Evolutionary conservation across 1,139 yeast genomes (phyloP), one percentile per base, ranked within the genome.

Genomic region (Casaregolazyma lundiana): DNA sequence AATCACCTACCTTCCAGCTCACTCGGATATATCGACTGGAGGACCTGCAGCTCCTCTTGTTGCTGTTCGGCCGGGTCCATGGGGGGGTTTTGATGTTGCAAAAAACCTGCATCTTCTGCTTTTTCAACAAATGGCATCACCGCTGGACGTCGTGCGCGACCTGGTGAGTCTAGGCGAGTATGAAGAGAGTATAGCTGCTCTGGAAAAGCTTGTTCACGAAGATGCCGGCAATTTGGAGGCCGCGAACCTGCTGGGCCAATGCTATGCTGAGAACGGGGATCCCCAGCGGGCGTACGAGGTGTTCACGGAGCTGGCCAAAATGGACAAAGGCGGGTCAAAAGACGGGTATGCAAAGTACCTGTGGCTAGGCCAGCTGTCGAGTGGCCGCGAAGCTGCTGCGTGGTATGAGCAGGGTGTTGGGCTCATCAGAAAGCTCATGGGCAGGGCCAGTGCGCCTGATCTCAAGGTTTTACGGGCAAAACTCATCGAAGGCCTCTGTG

Each of bases 11-110:
- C 57, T 13, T 63, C 68, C 37, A 92, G 67, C 63, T 92, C 97
- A 63, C 89, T 97, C 2, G 97, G 97, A 62, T 90, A 92, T 50
- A 92, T 92, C 19, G 95, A 83, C 64, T 86, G 83, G 51, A 92
- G 74, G 35, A 89, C 88, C 45, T 64, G 68, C 22, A 64, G 43
- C 50, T 65, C 69, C 49, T 65, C 67, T 9, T 43, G 52, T 51
- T 65, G 68, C 40, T 62, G 65, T 46, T 62, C 61, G 35, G 49
- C 80, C 76, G 51, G 47, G 34, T 56, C 59, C 95, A 85, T 85
- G 44, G 35, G 52, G 9, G 13, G 11, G 37, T 21, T 37, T 24
- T 21, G 35, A 29, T 18, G 37, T 36, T 41, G 34, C 30, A 35
- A 15, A n/a, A n/a, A n/a, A n/a, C n/a, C n/a, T n/a, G n/a, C n/a